Conservation (phyloP, 768 basidiomycete species). For the Suillus alpinus region DNA sequence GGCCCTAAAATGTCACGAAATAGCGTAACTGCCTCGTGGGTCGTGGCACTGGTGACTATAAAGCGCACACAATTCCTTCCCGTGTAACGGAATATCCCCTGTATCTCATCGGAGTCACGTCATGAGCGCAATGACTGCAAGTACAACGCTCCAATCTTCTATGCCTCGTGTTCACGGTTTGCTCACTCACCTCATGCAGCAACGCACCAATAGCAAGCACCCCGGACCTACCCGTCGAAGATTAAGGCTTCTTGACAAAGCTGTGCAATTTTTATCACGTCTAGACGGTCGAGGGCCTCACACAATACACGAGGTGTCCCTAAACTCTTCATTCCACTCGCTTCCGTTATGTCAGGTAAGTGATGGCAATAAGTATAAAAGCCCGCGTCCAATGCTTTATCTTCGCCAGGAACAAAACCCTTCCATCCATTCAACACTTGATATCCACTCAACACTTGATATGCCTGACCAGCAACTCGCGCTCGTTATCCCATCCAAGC, state of each 20-base stretch:
- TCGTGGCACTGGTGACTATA: background rate
- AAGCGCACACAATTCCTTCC: background rate
- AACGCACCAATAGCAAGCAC: background rate
- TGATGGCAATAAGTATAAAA: slow-evolving; percentile 31
- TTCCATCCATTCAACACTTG: slow-evolving; percentile 5
- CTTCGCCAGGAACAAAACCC: slow-evolving; percentile 16
- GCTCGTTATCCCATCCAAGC: slow-evolving; percentile 30
- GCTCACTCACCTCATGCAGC: background rate
- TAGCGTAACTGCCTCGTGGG: background rate
- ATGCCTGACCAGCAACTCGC: slow-evolving; percentile 29
- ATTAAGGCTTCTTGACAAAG: background rate
- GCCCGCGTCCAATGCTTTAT: slow-evolving; percentile 16
- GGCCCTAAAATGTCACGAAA: slow-evolving; percentile 1
- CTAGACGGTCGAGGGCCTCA: slow-evolving; percentile 4
- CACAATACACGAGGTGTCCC: slow-evolving; percentile 24
- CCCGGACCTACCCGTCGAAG: background rate
- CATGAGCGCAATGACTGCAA: background rate
- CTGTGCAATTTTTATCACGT: slow-evolving; percentile 2
- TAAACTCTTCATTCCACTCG: slow-evolving; percentile 1
- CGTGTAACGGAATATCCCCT: background rate
- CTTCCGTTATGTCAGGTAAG: slow-evolving; percentile 12
- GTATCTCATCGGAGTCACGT: background rate
- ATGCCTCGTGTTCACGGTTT: background rate
- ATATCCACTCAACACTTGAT: background rate
- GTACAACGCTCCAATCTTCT: background rate